Evolutionary conservation across 2,329 filamentous ascomycete species (phyloP), one percentile per base, ranked within the genome.

Genomic region (Alternaria gaisen): DNA sequence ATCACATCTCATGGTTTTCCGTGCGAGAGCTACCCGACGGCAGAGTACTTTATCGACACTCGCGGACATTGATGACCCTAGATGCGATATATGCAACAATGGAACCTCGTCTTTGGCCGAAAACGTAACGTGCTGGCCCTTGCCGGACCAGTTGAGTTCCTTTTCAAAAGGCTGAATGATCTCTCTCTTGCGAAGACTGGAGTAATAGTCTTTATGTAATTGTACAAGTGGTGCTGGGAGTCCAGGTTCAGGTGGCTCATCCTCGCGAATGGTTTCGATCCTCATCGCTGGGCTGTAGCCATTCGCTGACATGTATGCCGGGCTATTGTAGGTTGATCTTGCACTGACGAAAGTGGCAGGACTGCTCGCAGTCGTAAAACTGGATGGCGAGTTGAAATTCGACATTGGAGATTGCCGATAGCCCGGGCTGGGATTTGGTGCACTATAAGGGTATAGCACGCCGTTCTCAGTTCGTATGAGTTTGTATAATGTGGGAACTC

Each of bases 101-200:
- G 67, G 69, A 1, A 69, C 34, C 0, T 22, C 12, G 18, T 72
- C 68, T 5, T 47, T 30, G 2, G 51, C 24, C 4, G 40, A 6
- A 42, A 63, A 72, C 1, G 56, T 62, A 4, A 70, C 65, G 42
- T 72, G 67, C 30, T 72, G 69, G 3, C 69, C 70, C 40, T 59
- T 64, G 0, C 69, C 68, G 11, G 70, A 72, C 69, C 69, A 72
- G 24, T 71, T 67, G 9, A 66, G 32, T 32, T 67, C 66, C 14
- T 56, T 53, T 4, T 66, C 53, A n/a, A 52, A 58, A 8, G 59
- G 53, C 26, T 51, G 44, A 4, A 53, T 24, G 26, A 58, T 43
- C 11, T 55, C 24, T 26, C 38, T 28, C 26, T 26, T 9, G 1
- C 11, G 38, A 20, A 63, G 56, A 5, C 0, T 28, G 2, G 3